Evolutionary conservation across 2,329 filamentous ascomycete genomes (phyloP), one percentile per base, ranked within the genome.

Genomic region (Fusarium tjaetaba): DNA sequence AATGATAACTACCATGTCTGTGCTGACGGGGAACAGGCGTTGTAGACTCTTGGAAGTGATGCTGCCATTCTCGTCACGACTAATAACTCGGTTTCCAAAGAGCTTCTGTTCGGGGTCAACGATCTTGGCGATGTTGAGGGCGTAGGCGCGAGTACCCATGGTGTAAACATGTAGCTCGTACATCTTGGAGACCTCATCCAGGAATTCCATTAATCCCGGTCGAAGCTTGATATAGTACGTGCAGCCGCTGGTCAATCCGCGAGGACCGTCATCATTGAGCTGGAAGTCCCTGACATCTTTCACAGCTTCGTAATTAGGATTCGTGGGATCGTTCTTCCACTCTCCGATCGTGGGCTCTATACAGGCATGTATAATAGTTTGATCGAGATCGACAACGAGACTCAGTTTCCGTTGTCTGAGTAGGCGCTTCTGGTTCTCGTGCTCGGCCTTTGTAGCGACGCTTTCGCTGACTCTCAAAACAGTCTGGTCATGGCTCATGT

Each of bases 141-240:
- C 96, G 80, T 99, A 99, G n/a, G 96, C 94, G 72, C 96, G 90
- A 28, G 96, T 99, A 64, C 96, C 96, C 96, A 99, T 99, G 48
- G 96, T 99, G 85, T 99, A 99, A 72, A 99, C 96, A 81, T 99
- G 96, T 79, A 98, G 87, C 84, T 99, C 96, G 84, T 96, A 99
- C 78, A 96, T 86, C 78, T 91, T 88, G 2, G 94, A 90, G 53
- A 98, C 88, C 59, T 90, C 89, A 66, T 93, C 87, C 55, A 99
- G 86, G 79, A 99, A 99, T 46, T 92, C 89, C 71, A 90, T 87
- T 57, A 98, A 85, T 6, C 95, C 95, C 1, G 96, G 96, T 41
- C 96, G 94, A 84, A 97, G 91, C 85, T 99, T 99, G 86, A 99
- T 97, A 83, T 98, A 99, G 83, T 99, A 99, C 89, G 93, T 97